These are phyloP conservation scores for Conoideocrella luteorostrata DNA, from an alignment of 2,329 filamentous ascomycete species.

Conservation along the genomic window DNA sequence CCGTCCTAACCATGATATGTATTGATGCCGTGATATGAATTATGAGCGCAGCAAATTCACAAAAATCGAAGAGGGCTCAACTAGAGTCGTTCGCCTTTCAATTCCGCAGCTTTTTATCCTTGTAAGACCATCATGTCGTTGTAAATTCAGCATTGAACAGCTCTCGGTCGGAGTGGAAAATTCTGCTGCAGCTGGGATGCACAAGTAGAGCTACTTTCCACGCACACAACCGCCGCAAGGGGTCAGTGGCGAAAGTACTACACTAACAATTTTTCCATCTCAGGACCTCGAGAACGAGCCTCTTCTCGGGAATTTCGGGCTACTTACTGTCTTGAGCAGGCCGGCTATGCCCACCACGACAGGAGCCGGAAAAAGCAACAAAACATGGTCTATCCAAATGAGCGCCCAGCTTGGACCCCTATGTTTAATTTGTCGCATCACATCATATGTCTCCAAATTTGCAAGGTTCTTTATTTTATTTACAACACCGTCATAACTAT, in stretches of 20 bases:
- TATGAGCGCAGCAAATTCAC: no score
- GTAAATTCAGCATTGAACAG: not conserved
- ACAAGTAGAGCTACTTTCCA: constrained; percentile 21
- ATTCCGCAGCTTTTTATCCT: no score
- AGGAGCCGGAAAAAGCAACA: not conserved
- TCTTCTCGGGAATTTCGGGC: constrained; percentile 4
- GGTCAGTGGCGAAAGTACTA: constrained; percentile 24
- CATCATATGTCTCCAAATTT: not conserved
- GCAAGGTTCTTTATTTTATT: not conserved
- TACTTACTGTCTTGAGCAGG: not conserved
- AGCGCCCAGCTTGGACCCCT: constrained; percentile 3
- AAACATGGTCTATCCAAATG: not conserved
- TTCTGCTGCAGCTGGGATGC: constrained; percentile 23
- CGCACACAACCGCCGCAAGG: constrained; percentile 17
- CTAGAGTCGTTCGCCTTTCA: no score
- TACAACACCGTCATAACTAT: no score
- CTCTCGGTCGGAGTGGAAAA: constrained; percentile 17
- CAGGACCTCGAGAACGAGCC: constrained; percentile 9
- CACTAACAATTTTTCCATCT: constrained; percentile 30
- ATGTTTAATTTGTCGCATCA: not conserved
- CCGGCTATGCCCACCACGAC: not conserved
- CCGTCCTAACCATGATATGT: no score
- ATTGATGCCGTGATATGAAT: no score
- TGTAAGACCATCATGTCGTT: not conserved
- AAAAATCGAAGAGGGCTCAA: no score